Base-by-base conservation (phyloP, 805 yeast genomes). In the Tetrapisispora nanseiensis region DNA sequence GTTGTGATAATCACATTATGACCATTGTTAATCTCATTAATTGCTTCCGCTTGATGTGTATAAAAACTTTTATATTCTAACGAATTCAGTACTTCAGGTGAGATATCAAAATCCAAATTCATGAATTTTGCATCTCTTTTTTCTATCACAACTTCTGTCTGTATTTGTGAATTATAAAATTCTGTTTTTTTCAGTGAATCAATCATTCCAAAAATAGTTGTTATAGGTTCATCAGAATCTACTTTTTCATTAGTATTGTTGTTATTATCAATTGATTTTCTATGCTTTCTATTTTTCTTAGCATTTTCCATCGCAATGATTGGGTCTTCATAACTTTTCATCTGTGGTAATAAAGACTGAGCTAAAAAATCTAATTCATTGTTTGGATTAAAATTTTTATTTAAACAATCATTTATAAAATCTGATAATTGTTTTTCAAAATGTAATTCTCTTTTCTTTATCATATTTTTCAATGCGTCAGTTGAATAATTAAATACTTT, bases 1-100 rank as follows among this genome's bases (percentile, higher is more conserved):
- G 98, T 92, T n/a, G 95, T 80, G 2, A 89, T 79, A 33, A 92
- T 84, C 4, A 87, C 86, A 61, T 89, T 79, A 37, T 74, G 67
- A 0, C 78, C 77, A 0, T 63, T 51, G 37, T 75, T 60, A 19
- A 83, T 61, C 0, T 79, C 71, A 42, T 79, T 71, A 2, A 89
- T 59, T 0, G 96, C 97, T 39, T 75, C 72, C 1, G 83, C 76
- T 58, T 92, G 99, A 63, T 92, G 99, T 0, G 76, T 58, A 58
- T 86, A 92, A 28, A 90, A 72, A 6, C 65, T 56, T 1, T 71
- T 67, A 9, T 67, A 64, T 34, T 67, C 62, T 12, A 86, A 60
- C 0, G 84, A 82, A 8, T 67, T 65, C 29, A 65, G 57, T 6
- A 80, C 67, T 18, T 73, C 74, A 21, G 72, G 75, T 0, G 84